Evolutionary conservation across 2,329 filamentous ascomycete species (phyloP).

Genomic region (Xylariales sp.): DNA sequence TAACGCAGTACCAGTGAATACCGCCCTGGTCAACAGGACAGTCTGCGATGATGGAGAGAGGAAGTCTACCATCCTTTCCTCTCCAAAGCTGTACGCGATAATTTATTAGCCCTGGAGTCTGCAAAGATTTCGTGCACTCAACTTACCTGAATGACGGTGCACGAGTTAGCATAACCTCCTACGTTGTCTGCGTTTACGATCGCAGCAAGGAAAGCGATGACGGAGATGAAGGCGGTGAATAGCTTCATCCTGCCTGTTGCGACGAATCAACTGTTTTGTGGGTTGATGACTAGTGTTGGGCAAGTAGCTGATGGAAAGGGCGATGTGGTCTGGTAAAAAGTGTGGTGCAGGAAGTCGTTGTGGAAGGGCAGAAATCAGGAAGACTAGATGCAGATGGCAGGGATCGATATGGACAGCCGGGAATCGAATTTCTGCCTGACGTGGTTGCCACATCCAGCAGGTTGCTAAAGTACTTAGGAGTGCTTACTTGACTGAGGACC

Average conservation of each 20-base stretch:
- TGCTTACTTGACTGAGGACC: too few relatives aligned
- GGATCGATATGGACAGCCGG: too few relatives aligned
- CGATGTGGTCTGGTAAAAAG: too few relatives aligned
- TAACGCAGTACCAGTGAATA: neutral
- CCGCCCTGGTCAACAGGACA: neutral
- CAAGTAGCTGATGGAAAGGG: neutral
- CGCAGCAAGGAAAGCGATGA: neutral
- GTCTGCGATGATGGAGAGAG: neutral
- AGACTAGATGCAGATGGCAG: too few relatives aligned
- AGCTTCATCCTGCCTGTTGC: neutral
- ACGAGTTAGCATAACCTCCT: neutral
- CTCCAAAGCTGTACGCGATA: neutral
- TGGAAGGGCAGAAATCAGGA: too few relatives aligned
- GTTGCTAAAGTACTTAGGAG: too few relatives aligned
- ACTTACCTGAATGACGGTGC: neutral
- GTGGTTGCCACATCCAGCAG: too few relatives aligned
- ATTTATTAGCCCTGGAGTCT: neutral
- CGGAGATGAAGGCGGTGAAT: neutral
- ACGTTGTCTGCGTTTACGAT: neutral
- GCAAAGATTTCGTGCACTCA: neutral
- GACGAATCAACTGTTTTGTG: neutral
- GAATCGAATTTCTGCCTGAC: too few relatives aligned
- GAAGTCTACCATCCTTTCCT: neutral
- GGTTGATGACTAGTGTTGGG: neutral
- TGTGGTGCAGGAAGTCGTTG: too few relatives aligned